These are phyloP conservation scores for Parastagonospora avenae DNA, from an alignment of 2,329 filamentous ascomycete species.

Conservation along the genomic window DNA sequence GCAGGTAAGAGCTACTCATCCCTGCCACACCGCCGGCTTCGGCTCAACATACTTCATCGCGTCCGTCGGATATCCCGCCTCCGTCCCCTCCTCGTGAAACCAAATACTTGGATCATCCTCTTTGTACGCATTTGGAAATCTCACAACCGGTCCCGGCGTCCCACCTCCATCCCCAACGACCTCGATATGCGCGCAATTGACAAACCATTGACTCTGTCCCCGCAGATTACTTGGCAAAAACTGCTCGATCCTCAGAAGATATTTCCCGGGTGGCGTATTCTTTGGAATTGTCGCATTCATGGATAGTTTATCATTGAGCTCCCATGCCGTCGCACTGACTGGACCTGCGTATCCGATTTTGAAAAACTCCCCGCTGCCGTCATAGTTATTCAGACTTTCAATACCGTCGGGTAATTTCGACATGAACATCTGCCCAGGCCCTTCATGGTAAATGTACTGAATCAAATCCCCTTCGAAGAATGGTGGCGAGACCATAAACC, in stretches of 20 bases:
- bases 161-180: conserved; percentile 15
- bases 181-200: conserved; percentile 23
- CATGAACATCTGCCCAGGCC: conserved; percentile 21
- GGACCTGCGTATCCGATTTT: conserved; percentile 20
- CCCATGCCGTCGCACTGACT: conserved; percentile 9
- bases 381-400: conserved; percentile 13
- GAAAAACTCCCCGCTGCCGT: conserved; percentile 22
- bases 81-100: conserved; percentile 15
- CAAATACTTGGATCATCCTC: conserved; percentile 19
- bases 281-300: conserved; percentile 22
- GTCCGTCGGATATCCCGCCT: conserved; percentile 6
- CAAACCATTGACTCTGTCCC: conserved; percentile 18
- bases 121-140: conserved; percentile 20
- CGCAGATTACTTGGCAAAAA: conserved; percentile 7
- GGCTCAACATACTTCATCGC: conserved; percentile 11
- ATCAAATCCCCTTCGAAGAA: conserved; percentile 10
- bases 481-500: conserved; percentile 18
- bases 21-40: conserved; percentile 13
- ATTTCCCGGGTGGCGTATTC: conserved; percentile 23
- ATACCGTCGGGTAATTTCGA: conserved; percentile 12
- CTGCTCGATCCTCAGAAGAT: conserved; percentile 24
- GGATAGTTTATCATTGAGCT: not conserved
- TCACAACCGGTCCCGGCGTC: conserved; percentile 7
- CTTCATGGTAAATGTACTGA: conserved; percentile 19
- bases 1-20: no score